A percentile compares a stretch with the other conserved stretches of the same genome.
Conservation (phyloP, 1,139 yeast species). For the Sugiyamaella grinbergsii region DNA sequence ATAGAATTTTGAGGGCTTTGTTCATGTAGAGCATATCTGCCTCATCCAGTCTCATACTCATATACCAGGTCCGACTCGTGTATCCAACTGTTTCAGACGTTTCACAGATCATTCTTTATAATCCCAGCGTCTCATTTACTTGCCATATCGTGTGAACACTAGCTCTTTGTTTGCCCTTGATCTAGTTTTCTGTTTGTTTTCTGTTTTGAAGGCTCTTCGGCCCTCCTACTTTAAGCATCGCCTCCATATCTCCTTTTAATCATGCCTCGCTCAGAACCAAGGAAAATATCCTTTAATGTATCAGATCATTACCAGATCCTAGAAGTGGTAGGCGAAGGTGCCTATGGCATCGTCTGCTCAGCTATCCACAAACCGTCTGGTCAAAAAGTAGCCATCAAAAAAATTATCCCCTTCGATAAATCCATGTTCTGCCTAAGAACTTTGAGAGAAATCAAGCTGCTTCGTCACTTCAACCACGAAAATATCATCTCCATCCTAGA, state of each 20-base stretch:
- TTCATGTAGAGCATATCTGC: too few species aligned
- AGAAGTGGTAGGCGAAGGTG: slow-evolving; percentile 96
- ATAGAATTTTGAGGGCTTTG: too few species aligned
- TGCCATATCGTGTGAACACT: too few species aligned
- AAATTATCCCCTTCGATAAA: slow-evolving; percentile 90
- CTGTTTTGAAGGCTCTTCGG: too few species aligned
- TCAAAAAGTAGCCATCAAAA: slow-evolving; percentile 91
- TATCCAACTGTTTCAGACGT: too few species aligned
- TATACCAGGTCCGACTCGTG: too few species aligned
- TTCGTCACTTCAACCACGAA: slow-evolving; percentile 87
- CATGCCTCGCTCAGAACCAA: slow-evolving; percentile 26
- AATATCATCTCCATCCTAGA: slow-evolving; percentile 89
- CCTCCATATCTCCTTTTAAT: background rate
- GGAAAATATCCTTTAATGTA: slow-evolving; percentile 78
- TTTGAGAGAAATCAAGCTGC: slow-evolving; percentile 80
- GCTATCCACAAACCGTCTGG: slow-evolving; percentile 87
- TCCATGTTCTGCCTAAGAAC: slow-evolving; percentile 91
- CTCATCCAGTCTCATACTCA: too few species aligned
- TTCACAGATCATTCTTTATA: too few species aligned
- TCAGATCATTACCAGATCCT: slow-evolving; percentile 83
- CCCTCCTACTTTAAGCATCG: too few species aligned
- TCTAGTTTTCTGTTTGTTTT: too few species aligned
- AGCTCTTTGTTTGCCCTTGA: too few species aligned
- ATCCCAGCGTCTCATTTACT: too few species aligned
- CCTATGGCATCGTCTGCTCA: slow-evolving; percentile 93